These are phyloP conservation scores for Wickerhamomyces queroliae DNA, from an alignment of 805 yeast genomes.

Conservation along the genomic window DNA sequence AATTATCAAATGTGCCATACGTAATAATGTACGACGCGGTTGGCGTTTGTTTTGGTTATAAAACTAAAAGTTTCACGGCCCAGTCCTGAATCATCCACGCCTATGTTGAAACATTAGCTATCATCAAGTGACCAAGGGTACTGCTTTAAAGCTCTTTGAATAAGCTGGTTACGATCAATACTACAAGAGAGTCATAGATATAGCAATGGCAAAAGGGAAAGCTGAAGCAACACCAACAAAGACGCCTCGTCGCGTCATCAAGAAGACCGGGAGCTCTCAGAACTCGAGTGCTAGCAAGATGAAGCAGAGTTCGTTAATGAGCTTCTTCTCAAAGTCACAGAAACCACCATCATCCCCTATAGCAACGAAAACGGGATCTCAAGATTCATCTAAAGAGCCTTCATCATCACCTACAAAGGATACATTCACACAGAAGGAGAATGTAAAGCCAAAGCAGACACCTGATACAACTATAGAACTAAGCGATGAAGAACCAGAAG, in stretches of 20 bases:
- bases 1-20: no score
- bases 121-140: no score
- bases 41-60: no score
- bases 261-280: no score
- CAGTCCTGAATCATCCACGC: no score
- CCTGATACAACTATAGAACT: background rate
- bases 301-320: slow-evolving; percentile 10
- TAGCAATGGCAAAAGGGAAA: background rate
- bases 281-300: no score
- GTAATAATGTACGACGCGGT: no score
- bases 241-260: background rate
- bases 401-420: slow-evolving; percentile 7
- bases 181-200: no score
- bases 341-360: background rate
- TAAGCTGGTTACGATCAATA: no score
- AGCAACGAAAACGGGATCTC: background rate
- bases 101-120: no score
- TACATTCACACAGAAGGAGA: background rate
- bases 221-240: background rate
- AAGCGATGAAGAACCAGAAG: background rate
- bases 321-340: slow-evolving; percentile 8
- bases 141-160: no score
- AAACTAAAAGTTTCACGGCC: no score
- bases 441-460: background rate
- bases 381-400: slow-evolving; percentile 2